Base-by-base conservation (phyloP, 495 filamentous ascomycete species). In the Endocarpon pusillum region DNA sequence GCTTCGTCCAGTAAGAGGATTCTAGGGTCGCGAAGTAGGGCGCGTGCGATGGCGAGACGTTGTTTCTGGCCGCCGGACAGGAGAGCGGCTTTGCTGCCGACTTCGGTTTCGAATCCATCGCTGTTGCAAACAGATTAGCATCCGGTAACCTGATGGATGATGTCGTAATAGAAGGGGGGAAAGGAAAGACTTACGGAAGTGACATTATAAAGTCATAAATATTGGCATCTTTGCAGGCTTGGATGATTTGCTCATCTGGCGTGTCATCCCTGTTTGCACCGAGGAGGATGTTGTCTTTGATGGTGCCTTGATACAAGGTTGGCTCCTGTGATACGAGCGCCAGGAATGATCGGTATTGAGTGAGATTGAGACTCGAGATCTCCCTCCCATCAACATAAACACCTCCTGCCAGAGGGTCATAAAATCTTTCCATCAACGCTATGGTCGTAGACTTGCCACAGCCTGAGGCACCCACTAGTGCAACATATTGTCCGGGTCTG, bases 391-490 rank as follows among this genome's bases (percentile, higher is more conserved):
- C 81, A 23, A 86, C 61, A 31, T 66, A 75, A 25, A 89, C 55
- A 16, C 69, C 70, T 3, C 81, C 81, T n/a, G 66, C 59, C 3
- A 78, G 59, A 0, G 79, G 75, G 45, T 89, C 80, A 45, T 89
- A 91, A 58, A 89, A 91, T 32, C 81, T 71, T 53, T 91, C 81
- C 24, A 89, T 59, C 10, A 91, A 62, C 20, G 67, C 69, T 43
- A 91, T 82, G 1, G 77, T 81, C 2, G 82, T 89, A 42, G 68
- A 75, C 62, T 91, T 91, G 29, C 82, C 82, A 45, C 81, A 86
- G 18, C 82, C 82, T 32, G 73, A 81, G 3, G 80, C 70, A 23
- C 82, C 82, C 12, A 89, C 83, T 15, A 91, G 61, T 3, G 81
- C 82, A 22, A 85, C 64, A 49, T 82, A 85, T 49, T 77, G 78